Evolutionary conservation across 768 basidiomycete genomes (phyloP).

Genomic region (Boletellus ananiceps): DNA sequence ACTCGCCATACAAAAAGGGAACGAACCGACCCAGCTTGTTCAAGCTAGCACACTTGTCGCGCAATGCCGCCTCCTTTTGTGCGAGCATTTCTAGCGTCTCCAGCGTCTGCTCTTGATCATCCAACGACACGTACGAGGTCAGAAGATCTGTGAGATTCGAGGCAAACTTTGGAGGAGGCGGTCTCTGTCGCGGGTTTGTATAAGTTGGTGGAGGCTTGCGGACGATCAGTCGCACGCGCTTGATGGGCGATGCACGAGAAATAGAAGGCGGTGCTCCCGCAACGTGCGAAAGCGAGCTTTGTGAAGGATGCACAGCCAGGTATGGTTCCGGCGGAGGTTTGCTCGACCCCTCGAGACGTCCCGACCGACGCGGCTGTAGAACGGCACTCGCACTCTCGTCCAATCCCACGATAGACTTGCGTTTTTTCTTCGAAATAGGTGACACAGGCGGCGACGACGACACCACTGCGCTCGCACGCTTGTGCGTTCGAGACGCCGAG

Average conservation of each 20-base stretch:
- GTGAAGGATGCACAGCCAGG: neutral
- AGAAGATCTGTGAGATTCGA: slow-evolving; percentile 56
- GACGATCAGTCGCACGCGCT: slow-evolving; percentile 63
- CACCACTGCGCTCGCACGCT: slow-evolving; percentile 23
- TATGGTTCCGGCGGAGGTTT: slow-evolving; percentile 8
- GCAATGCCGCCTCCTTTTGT: slow-evolving; percentile 39
- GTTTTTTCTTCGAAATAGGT: slow-evolving; percentile 24
- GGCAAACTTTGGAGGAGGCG: slow-evolving; percentile 46
- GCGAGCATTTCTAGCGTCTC: slow-evolving; percentile 37
- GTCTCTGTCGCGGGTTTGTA: slow-evolving; percentile 66
- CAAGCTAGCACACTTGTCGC: slow-evolving; percentile 42
- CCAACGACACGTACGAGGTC: slow-evolving; percentile 54
- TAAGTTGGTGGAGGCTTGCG: slow-evolving; percentile 55
- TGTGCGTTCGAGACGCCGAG: slow-evolving; percentile 16
- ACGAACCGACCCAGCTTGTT: slow-evolving; percentile 45
- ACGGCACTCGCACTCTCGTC: slow-evolving; percentile 4
- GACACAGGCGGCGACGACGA: slow-evolving; percentile 17
- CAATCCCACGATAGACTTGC: slow-evolving; percentile 13
- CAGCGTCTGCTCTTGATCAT: slow-evolving; percentile 45
- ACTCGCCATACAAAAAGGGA: slow-evolving; percentile 34
- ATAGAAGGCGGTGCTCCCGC: neutral
- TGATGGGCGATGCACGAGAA: slow-evolving; percentile 35
- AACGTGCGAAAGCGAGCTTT: neutral
- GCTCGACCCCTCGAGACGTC: slow-evolving; percentile 13
- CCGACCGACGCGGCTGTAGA: slow-evolving; percentile 17